Evolutionary conservation across 345 rosid species (phyloP).

Genomic region (Acer campestre): DNA sequence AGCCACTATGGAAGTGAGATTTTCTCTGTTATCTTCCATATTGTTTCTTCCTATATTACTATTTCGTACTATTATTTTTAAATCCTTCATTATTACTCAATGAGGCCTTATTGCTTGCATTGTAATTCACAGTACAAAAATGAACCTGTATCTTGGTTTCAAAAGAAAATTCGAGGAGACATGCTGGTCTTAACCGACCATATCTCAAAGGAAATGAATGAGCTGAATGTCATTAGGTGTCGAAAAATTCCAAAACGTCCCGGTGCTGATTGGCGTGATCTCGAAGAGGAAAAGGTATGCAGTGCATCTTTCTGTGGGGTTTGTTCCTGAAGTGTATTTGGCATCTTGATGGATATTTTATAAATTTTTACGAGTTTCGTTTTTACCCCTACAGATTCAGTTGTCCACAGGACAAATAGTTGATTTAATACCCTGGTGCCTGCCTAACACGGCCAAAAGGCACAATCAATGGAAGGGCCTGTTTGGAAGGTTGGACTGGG

Average conservation of each 20-base stretch:
- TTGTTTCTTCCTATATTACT: background rate
- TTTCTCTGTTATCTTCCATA: conserved; percentile 1
- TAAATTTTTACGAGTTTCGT: background rate
- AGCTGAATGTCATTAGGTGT: conserved; percentile 73
- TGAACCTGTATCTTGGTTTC: conserved; percentile 79
- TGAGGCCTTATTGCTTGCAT: background rate
- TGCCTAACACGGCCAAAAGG: conserved; percentile 74
- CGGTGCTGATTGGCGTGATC: conserved; percentile 94
- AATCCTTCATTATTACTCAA: too few relatives aligned
- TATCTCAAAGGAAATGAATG: conserved; percentile 81
- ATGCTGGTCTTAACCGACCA: conserved; percentile 63
- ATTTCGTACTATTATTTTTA: background rate
- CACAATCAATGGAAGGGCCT: conserved; percentile 95
- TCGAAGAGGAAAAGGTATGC: conserved; percentile 75
- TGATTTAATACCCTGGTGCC: conserved; percentile 76
- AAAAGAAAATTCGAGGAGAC: conserved; percentile 67
- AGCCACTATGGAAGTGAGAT: conserved; percentile 47
- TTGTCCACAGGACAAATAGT: conserved; percentile 66
- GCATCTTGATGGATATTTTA: background rate
- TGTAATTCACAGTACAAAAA: conserved; percentile 47
- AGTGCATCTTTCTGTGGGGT: background rate
- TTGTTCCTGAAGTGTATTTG: background rate
- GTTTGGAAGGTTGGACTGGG: conserved; percentile 88
- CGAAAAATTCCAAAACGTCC: conserved; percentile 76
- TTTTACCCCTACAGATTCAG: conserved; percentile 44